Conservation (phyloP, 495 filamentous ascomycete genomes). For the Aspergillus bertholletiae region DNA sequence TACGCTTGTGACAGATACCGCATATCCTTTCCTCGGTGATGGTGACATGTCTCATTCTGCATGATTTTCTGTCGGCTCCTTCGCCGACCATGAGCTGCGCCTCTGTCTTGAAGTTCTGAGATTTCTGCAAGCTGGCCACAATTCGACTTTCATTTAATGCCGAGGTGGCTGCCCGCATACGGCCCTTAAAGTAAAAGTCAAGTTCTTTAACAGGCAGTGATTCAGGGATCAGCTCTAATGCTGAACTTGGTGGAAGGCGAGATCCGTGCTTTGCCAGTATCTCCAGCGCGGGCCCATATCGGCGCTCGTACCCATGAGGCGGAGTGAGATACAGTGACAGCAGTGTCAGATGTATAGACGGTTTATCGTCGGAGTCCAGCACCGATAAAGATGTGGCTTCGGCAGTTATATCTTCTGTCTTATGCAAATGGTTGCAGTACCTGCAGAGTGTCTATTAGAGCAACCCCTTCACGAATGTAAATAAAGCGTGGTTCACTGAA, state of each 20-base stretch:
- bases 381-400: constrained; percentile 35
- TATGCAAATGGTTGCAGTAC: constrained; percentile 84
- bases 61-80: constrained; percentile 46
- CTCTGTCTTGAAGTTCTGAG: constrained; percentile 68
- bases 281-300: constrained; percentile 76
- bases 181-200: constrained; percentile 86
- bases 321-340: constrained; percentile 87
- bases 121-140: constrained; percentile 68
- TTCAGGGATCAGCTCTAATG: constrained; percentile 81
- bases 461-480: neutral
- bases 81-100: constrained; percentile 66
- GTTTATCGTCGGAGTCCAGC: constrained; percentile 52
- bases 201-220: constrained; percentile 72
- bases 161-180: constrained; percentile 83
- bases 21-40: constrained; percentile 86
- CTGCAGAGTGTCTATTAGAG: constrained; percentile 40
- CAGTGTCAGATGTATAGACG: constrained; percentile 85
- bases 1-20: constrained; percentile 84
- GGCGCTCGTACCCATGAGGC: constrained; percentile 66
- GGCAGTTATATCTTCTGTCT: constrained; percentile 39
- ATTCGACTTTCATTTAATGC: constrained; percentile 74
- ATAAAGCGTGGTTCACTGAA: neutral
- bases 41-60: constrained; percentile 68
- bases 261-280: constrained; percentile 89
- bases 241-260: constrained; percentile 80